Conservation (phyloP, 2,329 filamentous ascomycete genomes). For the Neofusicoccum ribis region DNA sequence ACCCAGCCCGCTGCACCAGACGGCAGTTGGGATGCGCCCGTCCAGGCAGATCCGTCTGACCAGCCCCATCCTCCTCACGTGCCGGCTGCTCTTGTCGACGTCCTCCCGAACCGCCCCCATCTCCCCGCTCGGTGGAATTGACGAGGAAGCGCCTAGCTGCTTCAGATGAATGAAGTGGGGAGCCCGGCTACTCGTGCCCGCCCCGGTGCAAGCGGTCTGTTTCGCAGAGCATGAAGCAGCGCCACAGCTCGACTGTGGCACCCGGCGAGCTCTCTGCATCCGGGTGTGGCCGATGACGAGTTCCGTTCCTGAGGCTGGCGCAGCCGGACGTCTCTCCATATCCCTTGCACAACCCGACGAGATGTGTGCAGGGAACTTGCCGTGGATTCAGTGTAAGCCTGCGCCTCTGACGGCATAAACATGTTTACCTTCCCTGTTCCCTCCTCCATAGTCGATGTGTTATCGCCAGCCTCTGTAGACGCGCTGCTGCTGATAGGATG, state of each 20-base stretch:
- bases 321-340: not conserved
- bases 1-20: not conserved
- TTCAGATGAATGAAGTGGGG: constrained; percentile 17
- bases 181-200: not conserved
- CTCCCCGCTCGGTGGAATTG: not conserved
- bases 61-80: not conserved
- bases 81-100: not conserved
- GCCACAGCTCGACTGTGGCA: not conserved
- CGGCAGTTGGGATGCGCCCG: not conserved
- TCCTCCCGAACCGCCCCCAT: no score
- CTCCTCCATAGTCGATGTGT: not conserved
- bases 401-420: not conserved
- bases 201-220: constrained; percentile 6
- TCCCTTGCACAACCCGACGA: not conserved
- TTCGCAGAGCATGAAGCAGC: constrained; percentile 8
- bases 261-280: not conserved
- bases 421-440: not conserved
- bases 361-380: not conserved
- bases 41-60: not conserved
- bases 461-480: not conserved
- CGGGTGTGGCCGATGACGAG: not conserved
- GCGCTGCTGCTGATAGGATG: not conserved
- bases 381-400: not conserved
- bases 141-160: not conserved
- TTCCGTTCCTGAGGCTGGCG: not conserved